Conservation (phyloP, 208 protist genomes). For the Acanthamoeba sp. region DNA sequence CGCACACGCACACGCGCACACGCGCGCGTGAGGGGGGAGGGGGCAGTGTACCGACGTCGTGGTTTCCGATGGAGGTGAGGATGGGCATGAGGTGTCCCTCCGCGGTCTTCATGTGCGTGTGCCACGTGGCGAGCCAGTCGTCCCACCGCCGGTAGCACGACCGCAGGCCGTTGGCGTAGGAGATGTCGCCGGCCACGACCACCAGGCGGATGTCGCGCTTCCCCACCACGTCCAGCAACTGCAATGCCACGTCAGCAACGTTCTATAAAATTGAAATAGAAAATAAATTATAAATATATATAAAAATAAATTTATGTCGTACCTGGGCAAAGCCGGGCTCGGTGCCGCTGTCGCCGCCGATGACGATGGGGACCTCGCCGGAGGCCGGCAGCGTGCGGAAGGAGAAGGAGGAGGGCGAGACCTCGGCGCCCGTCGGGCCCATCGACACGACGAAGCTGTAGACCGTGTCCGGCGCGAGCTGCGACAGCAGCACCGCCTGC, state of each 20-base stretch:
- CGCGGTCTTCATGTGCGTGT: neutral
- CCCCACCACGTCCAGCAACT: constrained; percentile 1
- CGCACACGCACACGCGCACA: too few relatives aligned
- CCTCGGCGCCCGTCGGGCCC: neutral
- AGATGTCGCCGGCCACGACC: constrained; percentile 72
- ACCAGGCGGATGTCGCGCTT: neutral
- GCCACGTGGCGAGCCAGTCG: constrained; percentile 49
- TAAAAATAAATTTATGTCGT: too few relatives aligned
- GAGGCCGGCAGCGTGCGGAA: constrained; percentile 13
- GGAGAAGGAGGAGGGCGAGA: neutral
- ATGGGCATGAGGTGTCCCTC: constrained; percentile 52
- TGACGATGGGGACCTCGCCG: constrained; percentile 23
- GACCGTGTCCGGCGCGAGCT: neutral
- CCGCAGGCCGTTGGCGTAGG: constrained; percentile 72
- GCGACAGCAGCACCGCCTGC: neutral
- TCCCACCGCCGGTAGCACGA: constrained; percentile 78
- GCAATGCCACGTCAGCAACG: too few relatives aligned
- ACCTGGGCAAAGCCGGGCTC: neutral
- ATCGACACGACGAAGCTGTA: constrained; percentile 1
- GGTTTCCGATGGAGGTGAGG: constrained; percentile 77
- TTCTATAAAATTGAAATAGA: too few relatives aligned
- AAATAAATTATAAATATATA: neutral
- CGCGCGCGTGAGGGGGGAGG: neutral
- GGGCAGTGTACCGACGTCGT: constrained; percentile 72
- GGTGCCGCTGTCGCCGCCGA: neutral